A percentile compares a stretch with the other conserved stretches of the same genome.
These are phyloP conservation scores for Cyanophora paradoxa DNA, from an alignment of 78 protist genomes.

Conservation along the genomic window DNA sequence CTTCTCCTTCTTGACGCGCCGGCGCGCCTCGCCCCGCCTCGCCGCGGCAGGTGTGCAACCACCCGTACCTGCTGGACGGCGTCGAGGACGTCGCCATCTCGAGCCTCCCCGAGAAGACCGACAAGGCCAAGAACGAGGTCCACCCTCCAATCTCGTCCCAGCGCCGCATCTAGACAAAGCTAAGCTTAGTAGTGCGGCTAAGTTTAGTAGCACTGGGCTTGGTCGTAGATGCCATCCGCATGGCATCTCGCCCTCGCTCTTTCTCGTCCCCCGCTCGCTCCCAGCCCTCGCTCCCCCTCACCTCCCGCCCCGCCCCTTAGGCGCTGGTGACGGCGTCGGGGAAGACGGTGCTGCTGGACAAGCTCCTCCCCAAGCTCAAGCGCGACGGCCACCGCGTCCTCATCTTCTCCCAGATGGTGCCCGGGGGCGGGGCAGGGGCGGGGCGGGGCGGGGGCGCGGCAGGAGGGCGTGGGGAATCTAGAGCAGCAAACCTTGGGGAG, in stretches of 20 bases:
- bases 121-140: not conserved
- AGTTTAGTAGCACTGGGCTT: slow-evolving; percentile 52
- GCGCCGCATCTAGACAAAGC: too few relatives aligned
- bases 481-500: too few relatives aligned
- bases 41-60: slow-evolving; percentile 72
- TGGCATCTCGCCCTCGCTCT: too few relatives aligned
- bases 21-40: not conserved
- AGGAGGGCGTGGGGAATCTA: too few relatives aligned
- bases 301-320: too few relatives aligned
- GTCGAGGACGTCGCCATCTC: slow-evolving; percentile 52
- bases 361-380: slow-evolving; percentile 75
- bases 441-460: too few relatives aligned
- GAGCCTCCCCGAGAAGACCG: not conserved
- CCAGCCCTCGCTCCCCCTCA: too few relatives aligned
- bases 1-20: too few relatives aligned
- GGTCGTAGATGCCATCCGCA: too few relatives aligned
- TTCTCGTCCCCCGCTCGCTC: too few relatives aligned
- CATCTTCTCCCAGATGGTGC: slow-evolving; percentile 90
- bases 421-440: too few relatives aligned
- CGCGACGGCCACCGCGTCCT: slow-evolving; percentile 71
- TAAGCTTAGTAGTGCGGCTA: slow-evolving; percentile 63
- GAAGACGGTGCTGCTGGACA: slow-evolving; percentile 83
- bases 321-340: slow-evolving; percentile 68
- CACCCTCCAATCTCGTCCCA: not conserved
- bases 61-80: slow-evolving; percentile 79